Percentiles rank a stretch among this genome's conserved stretches.
phyloP scores from a whole-genome alignment of 305 asterid genomes.

The Solanum hybrid region DNA sequence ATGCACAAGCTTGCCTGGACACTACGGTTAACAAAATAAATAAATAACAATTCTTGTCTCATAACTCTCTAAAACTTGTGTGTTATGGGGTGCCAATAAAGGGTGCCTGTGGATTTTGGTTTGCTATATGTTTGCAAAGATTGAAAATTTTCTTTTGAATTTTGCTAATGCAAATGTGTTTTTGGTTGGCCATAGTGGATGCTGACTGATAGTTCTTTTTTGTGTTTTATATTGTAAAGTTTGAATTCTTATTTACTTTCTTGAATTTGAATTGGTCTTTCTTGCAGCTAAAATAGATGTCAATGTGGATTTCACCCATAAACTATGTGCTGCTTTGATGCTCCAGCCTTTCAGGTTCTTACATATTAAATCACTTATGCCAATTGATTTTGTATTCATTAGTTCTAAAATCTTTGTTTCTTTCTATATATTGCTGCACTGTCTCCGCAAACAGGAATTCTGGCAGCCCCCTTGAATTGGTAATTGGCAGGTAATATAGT shows the following conservation, averaged over 20 bases:
- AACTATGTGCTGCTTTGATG: conserved; percentile 82
- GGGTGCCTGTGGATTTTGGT: neutral
- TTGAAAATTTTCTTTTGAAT: neutral
- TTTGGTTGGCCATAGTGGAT: neutral
- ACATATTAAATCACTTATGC: neutral
- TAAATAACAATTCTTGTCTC: neutral
- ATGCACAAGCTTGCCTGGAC: neutral
- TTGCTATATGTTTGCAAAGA: neutral
- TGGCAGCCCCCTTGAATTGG: conserved; percentile 72
- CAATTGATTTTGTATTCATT: neutral
- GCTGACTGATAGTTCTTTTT: neutral
- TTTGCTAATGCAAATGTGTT: neutral
- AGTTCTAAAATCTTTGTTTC: neutral
- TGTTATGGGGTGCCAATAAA: neutral
- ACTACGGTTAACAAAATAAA: neutral
- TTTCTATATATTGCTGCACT: neutral
- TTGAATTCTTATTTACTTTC: neutral
- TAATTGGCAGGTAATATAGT: conserved; percentile 66
- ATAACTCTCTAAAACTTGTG: neutral
- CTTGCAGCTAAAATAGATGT: conserved; percentile 81
- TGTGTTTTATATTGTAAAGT: neutral
- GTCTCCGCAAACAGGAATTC: conserved; percentile 44
- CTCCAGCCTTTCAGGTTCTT: conserved; percentile 69
- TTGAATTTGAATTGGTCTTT: neutral
- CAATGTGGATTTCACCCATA: conserved; percentile 95